Evolutionary conservation across 345 rosid species (phyloP).

Genomic region (Sapria himalayana): DNA sequence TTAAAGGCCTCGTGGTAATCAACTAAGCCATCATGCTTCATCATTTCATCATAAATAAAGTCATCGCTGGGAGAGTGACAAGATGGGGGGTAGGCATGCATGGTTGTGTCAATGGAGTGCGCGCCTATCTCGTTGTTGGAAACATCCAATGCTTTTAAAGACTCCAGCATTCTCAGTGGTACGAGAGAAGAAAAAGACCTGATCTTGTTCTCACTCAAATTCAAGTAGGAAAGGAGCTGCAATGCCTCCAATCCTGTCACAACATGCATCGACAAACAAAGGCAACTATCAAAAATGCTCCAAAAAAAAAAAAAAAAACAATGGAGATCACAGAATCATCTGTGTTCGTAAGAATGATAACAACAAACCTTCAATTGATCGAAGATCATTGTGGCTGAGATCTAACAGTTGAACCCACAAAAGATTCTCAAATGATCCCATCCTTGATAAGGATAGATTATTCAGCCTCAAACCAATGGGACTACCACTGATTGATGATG

Average conservation of each 20-base stretch:
- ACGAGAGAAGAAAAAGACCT: constrained; percentile 49
- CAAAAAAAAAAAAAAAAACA: background rate
- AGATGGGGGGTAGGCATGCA: constrained; percentile 46
- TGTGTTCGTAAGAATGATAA: background rate
- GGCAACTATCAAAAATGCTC: background rate
- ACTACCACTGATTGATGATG: constrained; percentile 8
- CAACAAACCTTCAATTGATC: constrained; percentile 54
- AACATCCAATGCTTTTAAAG: constrained; percentile 45
- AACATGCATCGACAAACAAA: constrained; percentile 2
- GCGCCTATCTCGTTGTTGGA: constrained; percentile 77
- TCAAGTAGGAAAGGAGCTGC: constrained; percentile 59
- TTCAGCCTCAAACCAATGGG: constrained; percentile 44
- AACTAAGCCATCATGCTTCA: constrained; percentile 10
- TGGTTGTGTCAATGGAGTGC: constrained; percentile 60
- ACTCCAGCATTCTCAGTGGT: constrained; percentile 44
- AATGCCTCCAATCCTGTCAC: constrained; percentile 48
- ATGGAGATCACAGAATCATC: background rate
- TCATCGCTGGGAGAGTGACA: constrained; percentile 35
- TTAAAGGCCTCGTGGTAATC: constrained; percentile 52
- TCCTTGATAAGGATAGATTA: constrained; percentile 46
- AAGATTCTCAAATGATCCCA: constrained; percentile 47
- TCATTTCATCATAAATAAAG: constrained; percentile 17
- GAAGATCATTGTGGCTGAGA: constrained; percentile 69
- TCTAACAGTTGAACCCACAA: constrained; percentile 86
- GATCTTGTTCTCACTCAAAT: constrained; percentile 52